Evolutionary conservation across 345 rosid genomes (phyloP).

Genomic region (Populus tremula): DNA sequence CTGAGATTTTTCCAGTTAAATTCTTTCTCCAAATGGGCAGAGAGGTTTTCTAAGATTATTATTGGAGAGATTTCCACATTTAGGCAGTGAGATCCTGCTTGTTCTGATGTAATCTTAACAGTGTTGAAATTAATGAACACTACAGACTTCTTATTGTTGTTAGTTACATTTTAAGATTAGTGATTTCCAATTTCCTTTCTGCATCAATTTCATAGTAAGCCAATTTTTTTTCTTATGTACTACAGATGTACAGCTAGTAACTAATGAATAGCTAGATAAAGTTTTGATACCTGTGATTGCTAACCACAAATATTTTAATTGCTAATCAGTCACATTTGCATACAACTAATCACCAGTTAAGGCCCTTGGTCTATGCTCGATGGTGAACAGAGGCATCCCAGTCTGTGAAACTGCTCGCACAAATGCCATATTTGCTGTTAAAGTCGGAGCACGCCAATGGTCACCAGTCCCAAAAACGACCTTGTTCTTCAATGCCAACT

Average conservation of each 20-base stretch:
- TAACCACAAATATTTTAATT: background rate
- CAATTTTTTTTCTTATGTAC: background rate
- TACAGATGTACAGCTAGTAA: background rate
- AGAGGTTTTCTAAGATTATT: no score
- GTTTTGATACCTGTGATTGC: background rate
- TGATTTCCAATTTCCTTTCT: no score
- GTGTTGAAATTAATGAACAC: no score
- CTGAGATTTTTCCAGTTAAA: no score
- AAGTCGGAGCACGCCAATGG: constrained; percentile 68
- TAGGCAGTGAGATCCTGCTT: no score
- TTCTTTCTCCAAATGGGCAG: no score
- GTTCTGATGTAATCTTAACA: no score
- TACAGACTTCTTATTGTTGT: no score
- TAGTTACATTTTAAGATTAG: no score
- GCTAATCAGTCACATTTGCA: background rate
- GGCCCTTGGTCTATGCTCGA: constrained; percentile 82
- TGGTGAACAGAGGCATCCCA: constrained; percentile 72
- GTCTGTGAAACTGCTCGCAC: constrained; percentile 89
- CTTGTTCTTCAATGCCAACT: constrained; percentile 82
- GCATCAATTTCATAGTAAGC: background rate
- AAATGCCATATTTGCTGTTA: constrained; percentile 89
- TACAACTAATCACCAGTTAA: constrained; percentile 59
- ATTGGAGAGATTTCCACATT: no score
- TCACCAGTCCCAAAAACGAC: constrained; percentile 86
- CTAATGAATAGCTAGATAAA: background rate